A percentile compares a stretch with the other conserved stretches of the same genome.
These are phyloP conservation scores for Penicillium sp. DNA, from an alignment of 2,329 filamentous ascomycete genomes.

Conservation along the genomic window DNA sequence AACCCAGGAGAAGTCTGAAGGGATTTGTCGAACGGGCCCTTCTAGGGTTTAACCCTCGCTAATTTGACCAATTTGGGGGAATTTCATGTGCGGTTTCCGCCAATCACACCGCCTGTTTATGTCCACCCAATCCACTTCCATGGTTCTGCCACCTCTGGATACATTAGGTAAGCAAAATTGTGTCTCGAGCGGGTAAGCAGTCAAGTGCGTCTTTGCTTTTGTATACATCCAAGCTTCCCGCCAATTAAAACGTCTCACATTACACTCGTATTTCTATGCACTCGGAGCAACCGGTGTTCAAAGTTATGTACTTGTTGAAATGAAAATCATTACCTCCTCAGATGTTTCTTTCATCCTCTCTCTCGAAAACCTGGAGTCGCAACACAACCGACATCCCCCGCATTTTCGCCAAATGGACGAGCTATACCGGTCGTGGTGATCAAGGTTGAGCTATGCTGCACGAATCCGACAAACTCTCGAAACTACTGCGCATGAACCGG, in stretches of 20 bases:
- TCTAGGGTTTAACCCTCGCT: conserved; percentile 44
- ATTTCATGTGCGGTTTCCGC: conserved; percentile 10
- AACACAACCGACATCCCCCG: conserved; percentile 5
- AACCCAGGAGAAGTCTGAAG: conserved; percentile 37
- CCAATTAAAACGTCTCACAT: conserved; percentile 11
- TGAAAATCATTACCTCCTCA: conserved; percentile 16
- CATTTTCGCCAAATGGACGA: background rate
- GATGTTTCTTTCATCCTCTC: background rate
- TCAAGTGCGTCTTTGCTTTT: conserved; percentile 12
- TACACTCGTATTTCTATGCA: conserved; percentile 18
- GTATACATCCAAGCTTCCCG: background rate
- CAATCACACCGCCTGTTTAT: conserved; percentile 13
- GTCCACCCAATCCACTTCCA: conserved; percentile 4
- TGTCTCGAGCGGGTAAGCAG: conserved; percentile 7
- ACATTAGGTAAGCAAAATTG: background rate
- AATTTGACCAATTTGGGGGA: conserved; percentile 29
- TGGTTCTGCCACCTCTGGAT: conserved; percentile 8
- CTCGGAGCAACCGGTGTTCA: conserved; percentile 7
- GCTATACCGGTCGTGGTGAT: conserved; percentile 11
- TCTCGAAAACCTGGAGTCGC: background rate
- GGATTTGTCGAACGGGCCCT: conserved; percentile 30
- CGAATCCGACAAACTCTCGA: background rate
- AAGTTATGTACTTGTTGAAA: conserved; percentile 17
- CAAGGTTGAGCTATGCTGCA: conserved; percentile 18
- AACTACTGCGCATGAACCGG: background rate